These are phyloP conservation scores for Anastatica hierochuntica DNA, from an alignment of 345 rosid species.

Conservation along the genomic window DNA sequence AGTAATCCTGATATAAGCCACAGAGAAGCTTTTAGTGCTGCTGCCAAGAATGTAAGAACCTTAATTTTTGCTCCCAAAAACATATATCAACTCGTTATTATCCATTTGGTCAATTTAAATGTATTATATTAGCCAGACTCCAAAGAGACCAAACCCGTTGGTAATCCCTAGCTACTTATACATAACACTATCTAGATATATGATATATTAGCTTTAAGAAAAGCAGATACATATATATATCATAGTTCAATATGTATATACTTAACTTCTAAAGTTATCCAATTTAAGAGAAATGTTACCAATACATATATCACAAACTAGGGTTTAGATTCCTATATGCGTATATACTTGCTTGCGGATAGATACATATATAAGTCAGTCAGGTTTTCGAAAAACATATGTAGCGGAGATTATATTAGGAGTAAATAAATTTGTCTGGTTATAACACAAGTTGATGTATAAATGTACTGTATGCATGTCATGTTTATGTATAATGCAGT, in stretches of 20 bases:
- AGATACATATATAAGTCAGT: background rate
- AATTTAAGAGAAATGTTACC: no score
- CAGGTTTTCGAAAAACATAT: background rate
- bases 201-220: no score
- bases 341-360: no score
- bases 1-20: conserved; percentile 97
- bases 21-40: conserved; percentile 99
- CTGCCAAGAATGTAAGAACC: conserved; percentile 93
- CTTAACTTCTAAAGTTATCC: no score
- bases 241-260: no score
- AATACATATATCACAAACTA: no score
- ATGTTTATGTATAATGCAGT: conserved; percentile 36
- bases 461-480: conserved; percentile 20
- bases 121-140: background rate
- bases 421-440: conserved; percentile 23
- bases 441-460: conserved; percentile 28
- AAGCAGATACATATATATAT: no score
- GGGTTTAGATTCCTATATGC: conserved; percentile 8
- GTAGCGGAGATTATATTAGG: conserved; percentile 18
- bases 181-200: no score
- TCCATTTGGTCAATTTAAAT: background rate
- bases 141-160: background rate
- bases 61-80: background rate
- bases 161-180: no score
- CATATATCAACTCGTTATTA: background rate